Conservation (phyloP, 2,329 filamentous ascomycete species). For the Cladosporium oxysporum region DNA sequence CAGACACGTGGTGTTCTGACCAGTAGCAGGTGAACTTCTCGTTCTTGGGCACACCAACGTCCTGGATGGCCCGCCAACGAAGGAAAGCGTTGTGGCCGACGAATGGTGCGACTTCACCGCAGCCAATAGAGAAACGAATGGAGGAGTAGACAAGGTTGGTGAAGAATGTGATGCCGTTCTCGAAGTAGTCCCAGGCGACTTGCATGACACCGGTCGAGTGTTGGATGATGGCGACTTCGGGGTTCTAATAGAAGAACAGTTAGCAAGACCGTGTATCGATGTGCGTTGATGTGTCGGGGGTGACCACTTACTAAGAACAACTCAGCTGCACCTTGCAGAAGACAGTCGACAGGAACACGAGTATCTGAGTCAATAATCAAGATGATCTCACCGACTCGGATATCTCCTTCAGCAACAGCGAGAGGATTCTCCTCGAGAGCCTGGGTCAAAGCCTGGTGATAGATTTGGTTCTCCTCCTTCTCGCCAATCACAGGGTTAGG, state of each 20-base stretch:
- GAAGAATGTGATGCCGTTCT: constrained; percentile 76
- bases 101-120: constrained; percentile 72
- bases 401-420: constrained; percentile 63
- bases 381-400: constrained; percentile 64
- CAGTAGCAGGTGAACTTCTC: constrained; percentile 68
- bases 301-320: constrained; percentile 49
- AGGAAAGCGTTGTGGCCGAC: constrained; percentile 78
- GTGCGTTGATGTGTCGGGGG: no score
- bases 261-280: no score
- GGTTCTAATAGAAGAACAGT: constrained; percentile 51
- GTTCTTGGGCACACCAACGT: constrained; percentile 61
- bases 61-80: constrained; percentile 66
- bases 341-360: constrained; percentile 66
- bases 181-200: constrained; percentile 70
- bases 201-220: constrained; percentile 77
- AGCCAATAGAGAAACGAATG: constrained; percentile 69
- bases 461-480: constrained; percentile 64
- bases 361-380: constrained; percentile 70
- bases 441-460: constrained; percentile 62
- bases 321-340: constrained; percentile 70
- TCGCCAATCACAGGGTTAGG: constrained; percentile 60
- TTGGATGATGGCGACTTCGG: constrained; percentile 71
- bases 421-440: constrained; percentile 65
- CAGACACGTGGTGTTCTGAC: constrained; percentile 74
- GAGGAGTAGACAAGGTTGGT: constrained; percentile 76